Percentiles rank a stretch among this genome's conserved stretches.
These are phyloP conservation scores for Vaccinium myrtillus DNA, from an alignment of 148 eudicot genomes.

Conservation along the genomic window DNA sequence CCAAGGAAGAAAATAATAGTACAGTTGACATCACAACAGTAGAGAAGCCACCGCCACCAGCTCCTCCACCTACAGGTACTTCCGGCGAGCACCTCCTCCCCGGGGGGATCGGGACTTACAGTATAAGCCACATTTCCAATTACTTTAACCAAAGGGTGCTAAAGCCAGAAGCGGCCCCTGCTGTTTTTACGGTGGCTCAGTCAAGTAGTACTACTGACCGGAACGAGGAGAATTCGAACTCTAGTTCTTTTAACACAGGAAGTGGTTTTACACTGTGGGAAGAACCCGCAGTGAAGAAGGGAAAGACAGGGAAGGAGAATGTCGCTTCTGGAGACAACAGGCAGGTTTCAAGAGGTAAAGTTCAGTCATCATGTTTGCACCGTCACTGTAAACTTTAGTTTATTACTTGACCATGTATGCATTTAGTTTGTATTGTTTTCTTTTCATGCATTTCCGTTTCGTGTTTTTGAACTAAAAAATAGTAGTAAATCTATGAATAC, in stretches of 20 bases:
- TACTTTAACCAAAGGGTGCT: slow-evolving; percentile 54
- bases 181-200: slow-evolving; percentile 38
- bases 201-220: slow-evolving; percentile 49
- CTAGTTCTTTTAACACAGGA: slow-evolving; percentile 66
- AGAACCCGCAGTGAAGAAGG: slow-evolving; percentile 68
- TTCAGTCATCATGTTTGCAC: not conserved
- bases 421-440: not conserved
- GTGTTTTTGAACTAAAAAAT: not conserved
- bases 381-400: not conserved
- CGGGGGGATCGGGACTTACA: slow-evolving; percentile 84
- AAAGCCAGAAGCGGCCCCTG: slow-evolving; percentile 52
- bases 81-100: slow-evolving; percentile 67
- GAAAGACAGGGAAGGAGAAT: slow-evolving; percentile 91
- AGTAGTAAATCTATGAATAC: not conserved
- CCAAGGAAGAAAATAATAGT: slow-evolving; percentile 47
- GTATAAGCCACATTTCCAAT: slow-evolving; percentile 58
- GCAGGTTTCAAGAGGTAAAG: slow-evolving; percentile 57
- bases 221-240: slow-evolving; percentile 67
- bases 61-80: slow-evolving; percentile 38
- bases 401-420: not conserved
- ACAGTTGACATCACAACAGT: slow-evolving; percentile 29
- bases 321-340: slow-evolving; percentile 33
- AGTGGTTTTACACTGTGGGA: slow-evolving; percentile 92
- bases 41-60: slow-evolving; percentile 55
- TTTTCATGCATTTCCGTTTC: not conserved